Conservation (phyloP, 2,329 filamentous ascomycete species). For the Gyromitra esculenta region DNA sequence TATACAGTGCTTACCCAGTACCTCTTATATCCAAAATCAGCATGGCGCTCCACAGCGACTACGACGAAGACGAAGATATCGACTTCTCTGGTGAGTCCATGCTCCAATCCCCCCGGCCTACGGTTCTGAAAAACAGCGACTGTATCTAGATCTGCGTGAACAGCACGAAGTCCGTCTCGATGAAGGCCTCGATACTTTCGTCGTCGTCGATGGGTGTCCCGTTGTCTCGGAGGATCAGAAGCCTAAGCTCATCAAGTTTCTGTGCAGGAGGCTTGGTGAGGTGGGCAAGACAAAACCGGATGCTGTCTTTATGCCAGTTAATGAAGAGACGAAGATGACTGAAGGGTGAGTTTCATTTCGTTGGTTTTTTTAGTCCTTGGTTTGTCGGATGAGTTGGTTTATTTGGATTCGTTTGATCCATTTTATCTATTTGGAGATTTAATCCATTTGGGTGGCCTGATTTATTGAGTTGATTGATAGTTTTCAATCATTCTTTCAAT, state of each 20-base stretch:
- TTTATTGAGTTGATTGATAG: too few species aligned
- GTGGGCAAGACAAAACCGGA: conserved; percentile 88
- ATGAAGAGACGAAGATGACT: conserved; percentile 79
- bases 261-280: conserved; percentile 88
- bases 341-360: conserved; percentile 70
- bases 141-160: conserved; percentile 76
- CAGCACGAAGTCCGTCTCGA: conserved; percentile 96
- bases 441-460: too few species aligned
- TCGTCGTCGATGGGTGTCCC: conserved; percentile 94
- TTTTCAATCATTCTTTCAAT: too few species aligned
- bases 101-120: background rate
- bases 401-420: background rate
- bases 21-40: background rate
- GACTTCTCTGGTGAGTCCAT: conserved; percentile 50
- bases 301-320: conserved; percentile 91
- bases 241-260: conserved; percentile 93
- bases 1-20: background rate
- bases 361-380: background rate
- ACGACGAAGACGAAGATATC: conserved; percentile 53
- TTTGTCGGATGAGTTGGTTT: background rate
- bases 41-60: conserved; percentile 52
- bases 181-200: conserved; percentile 94
- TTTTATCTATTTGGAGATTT: too few species aligned
- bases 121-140: conserved; percentile 21
- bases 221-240: conserved; percentile 88